Conservation (phyloP, 202 grass and related monocot species). For the Digitaria exilis region DNA sequence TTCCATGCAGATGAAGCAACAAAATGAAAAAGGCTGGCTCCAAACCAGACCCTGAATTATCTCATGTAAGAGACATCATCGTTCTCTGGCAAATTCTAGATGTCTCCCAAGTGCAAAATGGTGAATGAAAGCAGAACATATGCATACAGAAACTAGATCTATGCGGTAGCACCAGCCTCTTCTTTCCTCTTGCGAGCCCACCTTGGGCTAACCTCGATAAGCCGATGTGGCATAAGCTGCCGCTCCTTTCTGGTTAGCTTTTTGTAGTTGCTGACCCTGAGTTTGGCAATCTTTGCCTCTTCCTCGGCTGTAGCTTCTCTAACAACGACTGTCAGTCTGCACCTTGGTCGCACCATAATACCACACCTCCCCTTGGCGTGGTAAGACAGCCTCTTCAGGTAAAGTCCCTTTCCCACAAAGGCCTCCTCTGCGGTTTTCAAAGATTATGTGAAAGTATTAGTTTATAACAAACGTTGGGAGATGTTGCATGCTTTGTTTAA, state of each 20-base stretch:
- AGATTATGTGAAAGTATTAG: neutral
- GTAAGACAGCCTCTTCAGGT: constrained; percentile 70
- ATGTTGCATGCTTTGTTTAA: neutral
- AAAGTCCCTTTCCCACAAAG: constrained; percentile 86
- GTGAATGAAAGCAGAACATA: neutral
- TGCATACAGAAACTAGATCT: neutral
- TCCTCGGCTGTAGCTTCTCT: constrained; percentile 80
- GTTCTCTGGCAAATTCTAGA: neutral
- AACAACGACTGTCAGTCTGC: constrained; percentile 74
- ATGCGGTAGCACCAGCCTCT: constrained; percentile 22
- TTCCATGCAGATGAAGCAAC: constrained; percentile 36
- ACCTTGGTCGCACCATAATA: constrained; percentile 76
- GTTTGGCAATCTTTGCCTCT: constrained; percentile 82
- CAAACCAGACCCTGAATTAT: constrained; percentile 13
- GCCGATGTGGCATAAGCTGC: constrained; percentile 82
- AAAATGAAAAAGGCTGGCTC: constrained; percentile 3
- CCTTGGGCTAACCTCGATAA: constrained; percentile 73
- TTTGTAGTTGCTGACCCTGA: constrained; percentile 84
- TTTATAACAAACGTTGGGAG: neutral
- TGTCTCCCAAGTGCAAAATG: neutral
- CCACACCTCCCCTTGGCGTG: constrained; percentile 77
- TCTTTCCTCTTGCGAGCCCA: constrained; percentile 68
- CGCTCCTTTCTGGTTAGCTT: constrained; percentile 73
- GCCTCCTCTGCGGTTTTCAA: constrained; percentile 50
- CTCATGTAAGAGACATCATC: neutral